These are phyloP conservation scores for Aspergillus felis DNA, from an alignment of 2,329 filamentous ascomycete species.

Conservation along the genomic window DNA sequence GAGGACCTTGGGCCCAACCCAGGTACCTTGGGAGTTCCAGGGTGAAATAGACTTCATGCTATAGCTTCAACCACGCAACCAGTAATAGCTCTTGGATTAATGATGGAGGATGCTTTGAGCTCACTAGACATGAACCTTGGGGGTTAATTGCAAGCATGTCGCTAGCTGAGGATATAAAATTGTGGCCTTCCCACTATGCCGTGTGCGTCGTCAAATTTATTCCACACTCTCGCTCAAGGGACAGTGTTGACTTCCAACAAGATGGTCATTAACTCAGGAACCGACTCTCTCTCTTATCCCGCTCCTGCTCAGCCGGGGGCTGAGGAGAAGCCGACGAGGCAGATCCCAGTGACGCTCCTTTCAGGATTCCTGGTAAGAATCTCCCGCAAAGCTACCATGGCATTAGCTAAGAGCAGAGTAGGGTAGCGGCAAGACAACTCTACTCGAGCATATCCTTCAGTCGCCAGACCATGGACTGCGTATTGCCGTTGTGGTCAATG, in stretches of 20 bases:
- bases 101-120: not conserved
- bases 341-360: constrained; percentile 56
- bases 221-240: not conserved
- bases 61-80: not conserved
- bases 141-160: not conserved
- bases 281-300: constrained; percentile 6
- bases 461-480: constrained; percentile 61
- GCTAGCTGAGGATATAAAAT: not conserved
- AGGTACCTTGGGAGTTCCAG: not conserved
- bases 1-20: not conserved
- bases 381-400: not conserved
- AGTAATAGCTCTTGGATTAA: not conserved
- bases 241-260: not conserved
- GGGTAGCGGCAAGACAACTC: constrained; percentile 68
- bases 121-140: not conserved
- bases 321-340: constrained; percentile 23
- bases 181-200: constrained; percentile 18
- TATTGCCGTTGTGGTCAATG: constrained; percentile 71
- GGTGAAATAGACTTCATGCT: not conserved
- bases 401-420: constrained; percentile 20
- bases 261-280: constrained; percentile 16
- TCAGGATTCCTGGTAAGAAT: constrained; percentile 54
- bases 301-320: not conserved
- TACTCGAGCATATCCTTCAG: constrained; percentile 65
- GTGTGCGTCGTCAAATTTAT: not conserved